A percentile compares a stretch with the other conserved stretches of the same genome.
Conservation (phyloP, 2,329 filamentous ascomycete species). For the Paracoccidioides lutzii region DNA sequence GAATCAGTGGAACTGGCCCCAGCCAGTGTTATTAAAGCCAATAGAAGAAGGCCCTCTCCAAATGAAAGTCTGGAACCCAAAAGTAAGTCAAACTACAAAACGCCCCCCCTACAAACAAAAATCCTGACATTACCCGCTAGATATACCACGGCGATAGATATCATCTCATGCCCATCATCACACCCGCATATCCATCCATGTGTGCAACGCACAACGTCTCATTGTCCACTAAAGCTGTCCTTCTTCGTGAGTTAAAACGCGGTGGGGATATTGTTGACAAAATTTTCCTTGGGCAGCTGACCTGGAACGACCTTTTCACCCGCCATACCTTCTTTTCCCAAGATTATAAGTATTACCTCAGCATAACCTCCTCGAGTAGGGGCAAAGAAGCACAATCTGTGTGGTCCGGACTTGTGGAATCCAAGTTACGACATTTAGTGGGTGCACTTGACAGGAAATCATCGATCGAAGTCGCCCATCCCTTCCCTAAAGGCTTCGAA, state of each 20-base stretch:
- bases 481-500: constrained; percentile 88
- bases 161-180: constrained; percentile 97
- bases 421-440: constrained; percentile 78
- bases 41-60: constrained; percentile 72
- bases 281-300: constrained; percentile 62
- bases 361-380: constrained; percentile 68
- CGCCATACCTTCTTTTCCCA: constrained; percentile 89
- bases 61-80: constrained; percentile 88
- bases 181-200: constrained; percentile 94
- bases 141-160: constrained; percentile 67
- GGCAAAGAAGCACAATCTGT: constrained; percentile 72
- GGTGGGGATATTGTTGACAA: constrained; percentile 64
- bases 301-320: constrained; percentile 78
- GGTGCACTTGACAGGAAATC: constrained; percentile 67
- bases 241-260: constrained; percentile 68
- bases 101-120: not conserved
- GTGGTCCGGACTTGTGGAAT: constrained; percentile 89
- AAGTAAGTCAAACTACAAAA: constrained; percentile 39
- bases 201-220: constrained; percentile 93
- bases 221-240: constrained; percentile 68
- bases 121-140: constrained; percentile 24
- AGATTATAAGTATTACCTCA: constrained; percentile 92
- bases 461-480: constrained; percentile 70
- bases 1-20: constrained; percentile 82
- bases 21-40: constrained; percentile 78